Percentiles rank a stretch among this genome's conserved stretches.
Evolutionary conservation across 2,329 filamentous ascomycete species (phyloP).

Genomic region (Thermomyces lanuginosus): DNA sequence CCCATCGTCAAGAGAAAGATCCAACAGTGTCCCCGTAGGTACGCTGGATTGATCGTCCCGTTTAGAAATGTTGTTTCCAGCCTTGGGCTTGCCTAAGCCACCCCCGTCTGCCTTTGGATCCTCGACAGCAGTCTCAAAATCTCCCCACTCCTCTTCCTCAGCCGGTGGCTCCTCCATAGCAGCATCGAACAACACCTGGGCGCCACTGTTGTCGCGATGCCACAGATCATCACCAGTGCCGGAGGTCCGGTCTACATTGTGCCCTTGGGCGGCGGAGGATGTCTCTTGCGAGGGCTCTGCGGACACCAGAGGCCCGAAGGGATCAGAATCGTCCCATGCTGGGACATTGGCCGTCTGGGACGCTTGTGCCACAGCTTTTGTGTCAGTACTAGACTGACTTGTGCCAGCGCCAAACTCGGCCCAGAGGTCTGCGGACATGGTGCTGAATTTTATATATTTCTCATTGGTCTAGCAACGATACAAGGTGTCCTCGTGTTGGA

Average conservation of each 20-base stretch:
- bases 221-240: constrained; percentile 1
- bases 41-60: too few species aligned
- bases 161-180: constrained; percentile 14
- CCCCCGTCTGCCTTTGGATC: too few species aligned
- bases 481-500: too few species aligned
- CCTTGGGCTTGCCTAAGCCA: too few species aligned
- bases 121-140: constrained; percentile 24
- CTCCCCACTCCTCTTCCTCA: constrained; percentile 30
- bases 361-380: background rate
- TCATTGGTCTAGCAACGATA: too few species aligned
- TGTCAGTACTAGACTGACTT: constrained; percentile 1
- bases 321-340: constrained; percentile 5
- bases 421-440: constrained; percentile 39
- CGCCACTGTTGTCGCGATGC: constrained; percentile 4
- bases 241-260: background rate
- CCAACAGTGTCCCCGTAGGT: too few species aligned
- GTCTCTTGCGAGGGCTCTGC: constrained; percentile 2
- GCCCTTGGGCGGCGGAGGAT: background rate
- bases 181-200: constrained; percentile 49
- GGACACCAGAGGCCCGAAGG: constrained; percentile 6
- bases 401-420: constrained; percentile 31
- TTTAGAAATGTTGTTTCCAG: too few species aligned
- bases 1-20: too few species aligned
- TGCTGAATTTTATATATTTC: too few species aligned
- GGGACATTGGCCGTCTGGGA: background rate